phyloP scores from a whole-genome alignment of 495 filamentous ascomycete species.

The Penicillium angulare region DNA sequence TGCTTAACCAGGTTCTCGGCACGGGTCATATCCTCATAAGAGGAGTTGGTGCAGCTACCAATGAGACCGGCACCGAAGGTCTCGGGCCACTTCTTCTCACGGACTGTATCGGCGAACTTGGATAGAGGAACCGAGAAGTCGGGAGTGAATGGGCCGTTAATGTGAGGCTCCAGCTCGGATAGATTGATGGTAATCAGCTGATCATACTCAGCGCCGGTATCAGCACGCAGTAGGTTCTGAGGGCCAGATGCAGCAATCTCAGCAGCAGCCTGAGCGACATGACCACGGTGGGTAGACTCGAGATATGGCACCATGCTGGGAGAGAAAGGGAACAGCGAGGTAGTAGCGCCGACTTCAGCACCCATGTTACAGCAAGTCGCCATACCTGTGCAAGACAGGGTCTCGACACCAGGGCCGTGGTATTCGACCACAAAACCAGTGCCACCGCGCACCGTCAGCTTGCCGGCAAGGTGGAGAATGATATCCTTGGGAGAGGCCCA shows the following conservation, averaged over 20 bases:
- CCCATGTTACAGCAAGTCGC: conserved; percentile 91
- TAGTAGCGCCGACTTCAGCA: conserved; percentile 93
- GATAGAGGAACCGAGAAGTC: conserved; percentile 92
- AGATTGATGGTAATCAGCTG: conserved; percentile 90
- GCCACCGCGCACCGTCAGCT: conserved; percentile 89
- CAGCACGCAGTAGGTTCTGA: conserved; percentile 65
- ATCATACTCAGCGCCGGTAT: conserved; percentile 82
- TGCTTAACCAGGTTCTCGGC: conserved; percentile 90
- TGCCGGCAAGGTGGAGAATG: conserved; percentile 84
- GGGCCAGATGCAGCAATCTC: conserved; percentile 38
- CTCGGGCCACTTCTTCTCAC: conserved; percentile 84
- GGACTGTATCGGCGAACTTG: conserved; percentile 77
- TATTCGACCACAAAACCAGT: conserved; percentile 97
- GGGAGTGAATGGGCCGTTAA: conserved; percentile 96
- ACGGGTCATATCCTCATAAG: conserved; percentile 96
- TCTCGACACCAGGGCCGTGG: conserved; percentile 81
- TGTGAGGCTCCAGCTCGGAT: conserved; percentile 87
- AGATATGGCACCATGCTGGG: conserved; percentile 73
- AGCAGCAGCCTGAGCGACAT: conserved; percentile 59
- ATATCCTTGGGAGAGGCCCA: conserved; percentile 96
- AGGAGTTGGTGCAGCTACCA: conserved; percentile 97
- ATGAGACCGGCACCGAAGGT: conserved; percentile 90
- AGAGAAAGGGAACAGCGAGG: conserved; percentile 87
- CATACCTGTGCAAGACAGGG: conserved; percentile 90
- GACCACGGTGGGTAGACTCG: conserved; percentile 72